These are phyloP conservation scores for Aspergillus incahuasiensis DNA, from an alignment of 495 filamentous ascomycete genomes.

Conservation along the genomic window DNA sequence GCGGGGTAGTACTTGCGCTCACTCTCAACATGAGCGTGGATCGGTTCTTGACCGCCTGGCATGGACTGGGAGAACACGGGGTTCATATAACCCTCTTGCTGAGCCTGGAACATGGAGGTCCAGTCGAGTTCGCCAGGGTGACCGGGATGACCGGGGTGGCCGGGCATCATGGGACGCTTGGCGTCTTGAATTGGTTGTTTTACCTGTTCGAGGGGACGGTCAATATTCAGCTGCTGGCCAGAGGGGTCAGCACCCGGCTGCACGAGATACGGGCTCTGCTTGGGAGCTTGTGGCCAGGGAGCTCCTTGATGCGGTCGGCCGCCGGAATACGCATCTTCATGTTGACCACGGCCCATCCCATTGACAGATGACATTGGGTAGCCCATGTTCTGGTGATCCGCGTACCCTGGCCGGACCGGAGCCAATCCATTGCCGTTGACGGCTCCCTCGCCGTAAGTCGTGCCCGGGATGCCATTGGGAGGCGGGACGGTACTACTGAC, in stretches of 20 bases:
- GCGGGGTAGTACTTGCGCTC: constrained; percentile 45
- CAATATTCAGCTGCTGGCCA: constrained; percentile 45
- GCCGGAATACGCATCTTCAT: constrained; percentile 36
- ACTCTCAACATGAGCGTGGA: constrained; percentile 42
- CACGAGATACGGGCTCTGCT: constrained; percentile 47
- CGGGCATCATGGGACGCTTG: constrained; percentile 43
- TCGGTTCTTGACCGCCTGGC: constrained; percentile 42
- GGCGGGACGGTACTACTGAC: constrained; percentile 42
- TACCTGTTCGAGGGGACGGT: constrained; percentile 48
- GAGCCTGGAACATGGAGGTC: constrained; percentile 69
- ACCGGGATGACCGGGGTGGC: constrained; percentile 38
- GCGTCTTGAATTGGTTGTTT: constrained; percentile 43
- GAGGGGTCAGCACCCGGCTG: constrained; percentile 39
- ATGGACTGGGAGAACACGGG: constrained; percentile 54
- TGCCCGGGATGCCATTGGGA: constrained; percentile 42
- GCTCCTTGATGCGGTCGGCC: constrained; percentile 37
- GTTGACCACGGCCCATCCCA: constrained; percentile 42
- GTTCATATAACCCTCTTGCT: constrained; percentile 58
- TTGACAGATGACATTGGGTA: constrained; percentile 45
- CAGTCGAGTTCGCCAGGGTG: constrained; percentile 64
- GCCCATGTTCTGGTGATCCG: constrained; percentile 45
- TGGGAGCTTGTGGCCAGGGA: constrained; percentile 45
- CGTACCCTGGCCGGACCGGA: constrained; percentile 32
- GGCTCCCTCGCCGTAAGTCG: constrained; percentile 41
- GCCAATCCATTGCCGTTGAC: constrained; percentile 45